phyloP scores from a whole-genome alignment of 2,329 filamentous ascomycete genomes.

The Cryphonectria japonica region DNA sequence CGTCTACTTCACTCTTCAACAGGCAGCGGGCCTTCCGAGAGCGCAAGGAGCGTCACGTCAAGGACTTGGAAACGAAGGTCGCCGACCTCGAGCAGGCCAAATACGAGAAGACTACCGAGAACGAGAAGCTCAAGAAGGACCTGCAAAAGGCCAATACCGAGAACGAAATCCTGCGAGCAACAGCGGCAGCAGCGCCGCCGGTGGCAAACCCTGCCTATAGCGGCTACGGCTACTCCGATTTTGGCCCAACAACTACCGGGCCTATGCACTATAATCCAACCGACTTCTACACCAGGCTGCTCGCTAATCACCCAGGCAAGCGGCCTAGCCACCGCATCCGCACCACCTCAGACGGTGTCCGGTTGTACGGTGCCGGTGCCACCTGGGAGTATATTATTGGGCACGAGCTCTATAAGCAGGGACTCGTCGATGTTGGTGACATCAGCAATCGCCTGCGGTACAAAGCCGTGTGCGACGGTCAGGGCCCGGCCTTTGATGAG shows the following conservation, averaged over 20 bases:
- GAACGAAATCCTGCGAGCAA: slow-evolving; percentile 89
- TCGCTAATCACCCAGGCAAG: slow-evolving; percentile 65
- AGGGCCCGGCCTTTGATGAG: slow-evolving; percentile 87
- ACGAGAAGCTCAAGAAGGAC: slow-evolving; percentile 82
- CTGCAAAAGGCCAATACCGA: slow-evolving; percentile 85
- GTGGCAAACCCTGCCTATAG: background rate
- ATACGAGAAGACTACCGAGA: slow-evolving; percentile 75
- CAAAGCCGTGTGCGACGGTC: slow-evolving; percentile 79
- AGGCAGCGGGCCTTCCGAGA: slow-evolving; percentile 97
- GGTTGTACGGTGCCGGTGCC: slow-evolving; percentile 73
- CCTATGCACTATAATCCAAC: slow-evolving; percentile 73
- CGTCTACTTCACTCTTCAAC: slow-evolving; percentile 10
- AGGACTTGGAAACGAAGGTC: slow-evolving; percentile 88
- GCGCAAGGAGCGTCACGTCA: slow-evolving; percentile 88
- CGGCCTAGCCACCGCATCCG: slow-evolving; percentile 70
- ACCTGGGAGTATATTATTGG: slow-evolving; percentile 89
- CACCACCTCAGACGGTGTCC: slow-evolving; percentile 67
- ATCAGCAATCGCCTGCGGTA: slow-evolving; percentile 80
- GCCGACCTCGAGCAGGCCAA: slow-evolving; percentile 75
- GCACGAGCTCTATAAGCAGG: slow-evolving; percentile 76
- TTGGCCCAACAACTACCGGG: slow-evolving; percentile 59
- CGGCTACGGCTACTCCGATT: slow-evolving; percentile 44
- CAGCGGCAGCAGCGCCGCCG: slow-evolving; percentile 50
- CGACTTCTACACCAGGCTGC: slow-evolving; percentile 69
- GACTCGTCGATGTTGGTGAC: slow-evolving; percentile 78